A percentile compares a stretch with the other conserved stretches of the same genome.
Evolutionary conservation across 208 protist genomes (phyloP).

Genomic region (Leishmania tropica): DNA sequence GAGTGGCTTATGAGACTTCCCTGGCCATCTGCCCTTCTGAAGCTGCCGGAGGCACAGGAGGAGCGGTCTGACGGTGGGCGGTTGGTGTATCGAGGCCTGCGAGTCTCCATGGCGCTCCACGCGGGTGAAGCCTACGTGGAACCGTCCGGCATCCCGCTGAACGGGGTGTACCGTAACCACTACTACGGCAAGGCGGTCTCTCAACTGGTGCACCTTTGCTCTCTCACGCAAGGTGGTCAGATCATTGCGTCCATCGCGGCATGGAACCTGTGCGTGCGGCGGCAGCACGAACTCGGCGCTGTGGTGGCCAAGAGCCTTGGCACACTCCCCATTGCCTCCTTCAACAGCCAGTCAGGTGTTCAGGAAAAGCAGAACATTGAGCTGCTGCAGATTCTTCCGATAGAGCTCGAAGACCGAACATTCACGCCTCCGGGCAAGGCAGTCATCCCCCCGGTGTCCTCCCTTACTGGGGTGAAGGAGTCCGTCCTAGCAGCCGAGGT

Average conservation of each 20-base stretch:
- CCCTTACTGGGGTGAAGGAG: conserved; percentile 49
- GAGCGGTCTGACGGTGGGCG: conserved; percentile 24
- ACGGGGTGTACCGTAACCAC: conserved; percentile 60
- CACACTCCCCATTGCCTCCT: conserved; percentile 62
- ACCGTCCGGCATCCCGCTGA: conserved; percentile 56
- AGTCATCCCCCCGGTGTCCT: conserved; percentile 31
- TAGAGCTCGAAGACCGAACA: conserved; percentile 42
- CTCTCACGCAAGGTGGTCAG: conserved; percentile 82
- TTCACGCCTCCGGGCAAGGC: conserved; percentile 49
- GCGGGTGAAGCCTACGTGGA: conserved; percentile 73
- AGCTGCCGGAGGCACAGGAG: conserved; percentile 36
- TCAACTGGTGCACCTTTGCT: conserved; percentile 72
- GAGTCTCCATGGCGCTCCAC: conserved; percentile 78
- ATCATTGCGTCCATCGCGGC: conserved; percentile 67
- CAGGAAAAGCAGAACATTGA: conserved; percentile 76
- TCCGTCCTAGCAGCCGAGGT: conserved; percentile 67
- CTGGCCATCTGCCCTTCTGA: conserved; percentile 72
- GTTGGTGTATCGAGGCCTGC: conserved; percentile 67
- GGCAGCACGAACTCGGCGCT: conserved; percentile 59
- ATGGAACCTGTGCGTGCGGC: conserved; percentile 62
- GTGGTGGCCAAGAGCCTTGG: conserved; percentile 60
- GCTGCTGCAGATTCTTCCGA: conserved; percentile 63
- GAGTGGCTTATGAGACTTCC: conserved; percentile 77
- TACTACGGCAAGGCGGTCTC: conserved; percentile 86
- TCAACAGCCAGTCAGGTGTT: conserved; percentile 62